These are phyloP conservation scores for Elongisporangium senticosum DNA, from an alignment of 352 stramenopile genomes.

Conservation along the genomic window DNA sequence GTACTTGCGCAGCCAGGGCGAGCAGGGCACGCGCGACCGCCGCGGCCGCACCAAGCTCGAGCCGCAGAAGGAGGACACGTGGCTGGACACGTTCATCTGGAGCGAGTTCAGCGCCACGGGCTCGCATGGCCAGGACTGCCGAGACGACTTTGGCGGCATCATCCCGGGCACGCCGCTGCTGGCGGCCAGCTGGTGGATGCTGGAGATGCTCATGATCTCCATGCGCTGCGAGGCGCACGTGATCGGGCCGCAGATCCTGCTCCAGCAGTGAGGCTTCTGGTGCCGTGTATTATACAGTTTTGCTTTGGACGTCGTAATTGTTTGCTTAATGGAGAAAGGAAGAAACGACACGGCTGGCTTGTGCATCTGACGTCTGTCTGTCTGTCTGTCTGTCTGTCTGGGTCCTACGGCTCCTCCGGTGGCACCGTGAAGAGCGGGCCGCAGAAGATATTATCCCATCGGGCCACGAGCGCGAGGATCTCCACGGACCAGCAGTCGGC, in stretches of 20 bases:
- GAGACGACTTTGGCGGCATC: constrained; percentile 55
- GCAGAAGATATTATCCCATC: background rate
- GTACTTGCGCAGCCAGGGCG: constrained; percentile 44
- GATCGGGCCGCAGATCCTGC: constrained; percentile 30
- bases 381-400: too few relatives aligned
- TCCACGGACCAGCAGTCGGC: background rate
- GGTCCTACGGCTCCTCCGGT: background rate
- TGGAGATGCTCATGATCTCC: constrained; percentile 68
- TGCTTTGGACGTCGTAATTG: background rate
- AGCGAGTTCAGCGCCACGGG: constrained; percentile 43
- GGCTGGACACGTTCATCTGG: constrained; percentile 73
- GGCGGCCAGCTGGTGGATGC: constrained; percentile 56
- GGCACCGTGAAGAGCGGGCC: background rate
- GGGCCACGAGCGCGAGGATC: background rate
- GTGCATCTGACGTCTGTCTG: too few relatives aligned
- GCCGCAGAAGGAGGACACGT: constrained; percentile 45
- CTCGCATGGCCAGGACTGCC: constrained; percentile 31
- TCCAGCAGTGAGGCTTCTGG: constrained; percentile 13
- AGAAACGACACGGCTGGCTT: background rate
- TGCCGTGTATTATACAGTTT: background rate
- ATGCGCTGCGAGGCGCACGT: constrained; percentile 49
- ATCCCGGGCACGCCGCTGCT: constrained; percentile 52
- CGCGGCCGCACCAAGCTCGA: constrained; percentile 49
- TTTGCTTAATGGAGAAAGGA: background rate
- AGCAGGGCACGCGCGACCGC: constrained; percentile 39